Base-by-base conservation (phyloP, 2,329 filamentous ascomycete genomes). In the Monilinia aucupariae region DNA sequence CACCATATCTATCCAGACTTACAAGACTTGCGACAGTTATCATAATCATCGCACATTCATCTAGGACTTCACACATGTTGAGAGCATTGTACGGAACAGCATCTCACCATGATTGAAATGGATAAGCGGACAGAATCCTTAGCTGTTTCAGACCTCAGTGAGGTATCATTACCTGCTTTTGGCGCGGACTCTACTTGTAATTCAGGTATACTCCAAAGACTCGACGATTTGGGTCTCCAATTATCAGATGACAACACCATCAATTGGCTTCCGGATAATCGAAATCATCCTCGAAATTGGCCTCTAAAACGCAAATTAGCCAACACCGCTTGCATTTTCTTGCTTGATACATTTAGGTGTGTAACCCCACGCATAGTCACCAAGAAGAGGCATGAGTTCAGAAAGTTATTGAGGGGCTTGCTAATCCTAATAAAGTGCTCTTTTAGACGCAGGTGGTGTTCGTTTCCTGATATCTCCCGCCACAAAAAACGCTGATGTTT, bases 311-410 rank as follows among this genome's bases (percentile, higher is more conserved):
- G 39, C 17, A 47, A 61, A 34, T 12, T 53, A 22, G 37, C 1
- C n/a, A 61, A 43, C 15, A 47, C 48, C 5, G 59, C 59, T 61
- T 61, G 48, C 3, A 34, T 61, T 20, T 53, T 61, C 37, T 34
- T 61, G 48, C 27, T 61, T 17, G 49, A 61, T 61, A 43, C 59
- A 53, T 53, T 61, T 20, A 45, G 49, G 37, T 61, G 9, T 53
- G 25, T 61, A 9, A 22, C 37, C 39, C 20, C 17, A 32, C 32
- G 25, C n/a, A 34, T 20, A 32, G 13, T 7, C n/a, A 9, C 17
- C 53, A 25, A 12, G 15, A 32, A 53, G 22, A 17, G 2, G 27
- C 12, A 50, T 50, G 22, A 50, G 30, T 6, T 9, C 25, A 20
- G 30, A 4, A 30, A 50, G 4, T 43, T 22, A 32, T 8, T 37